These are phyloP conservation scores for Pelargonium cotyledonis DNA, from an alignment of 441 rosid species.

Conservation along the genomic window DNA sequence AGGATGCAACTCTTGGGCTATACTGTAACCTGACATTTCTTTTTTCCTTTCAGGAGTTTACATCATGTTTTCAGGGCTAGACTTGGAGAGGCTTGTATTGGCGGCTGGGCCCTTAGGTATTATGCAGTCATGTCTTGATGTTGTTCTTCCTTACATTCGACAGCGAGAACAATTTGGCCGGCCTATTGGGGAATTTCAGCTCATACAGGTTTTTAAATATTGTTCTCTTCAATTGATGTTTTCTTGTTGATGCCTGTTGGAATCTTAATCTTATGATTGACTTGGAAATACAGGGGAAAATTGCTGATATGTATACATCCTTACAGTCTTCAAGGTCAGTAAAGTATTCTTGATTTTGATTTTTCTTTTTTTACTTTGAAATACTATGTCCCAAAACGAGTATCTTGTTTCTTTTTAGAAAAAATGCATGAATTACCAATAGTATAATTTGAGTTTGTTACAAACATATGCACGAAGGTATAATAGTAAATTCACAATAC, in stretches of 20 bases:
- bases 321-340: constrained; percentile 81
- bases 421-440: too few species aligned
- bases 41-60: constrained; percentile 65
- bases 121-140: constrained; percentile 95
- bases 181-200: constrained; percentile 84
- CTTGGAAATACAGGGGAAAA: constrained; percentile 61
- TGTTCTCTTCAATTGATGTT: not conserved
- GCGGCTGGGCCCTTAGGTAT: constrained; percentile 91
- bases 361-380: constrained; percentile 12
- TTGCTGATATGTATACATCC: constrained; percentile 91
- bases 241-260: not conserved
- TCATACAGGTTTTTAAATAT: constrained; percentile 63
- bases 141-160: constrained; percentile 75
- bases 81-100: constrained; percentile 88
- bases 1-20: not conserved
- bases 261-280: not conserved
- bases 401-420: too few species aligned
- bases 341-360: constrained; percentile 7
- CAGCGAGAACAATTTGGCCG: constrained; percentile 89
- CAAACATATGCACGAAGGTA: too few species aligned
- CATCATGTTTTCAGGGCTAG: constrained; percentile 94
- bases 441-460: too few species aligned
- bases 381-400: too few species aligned
- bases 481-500: too few species aligned
- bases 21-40: constrained; percentile 13